Conservation (phyloP, 768 basidiomycete species). For the Kwoniella bestiolae region DNA sequence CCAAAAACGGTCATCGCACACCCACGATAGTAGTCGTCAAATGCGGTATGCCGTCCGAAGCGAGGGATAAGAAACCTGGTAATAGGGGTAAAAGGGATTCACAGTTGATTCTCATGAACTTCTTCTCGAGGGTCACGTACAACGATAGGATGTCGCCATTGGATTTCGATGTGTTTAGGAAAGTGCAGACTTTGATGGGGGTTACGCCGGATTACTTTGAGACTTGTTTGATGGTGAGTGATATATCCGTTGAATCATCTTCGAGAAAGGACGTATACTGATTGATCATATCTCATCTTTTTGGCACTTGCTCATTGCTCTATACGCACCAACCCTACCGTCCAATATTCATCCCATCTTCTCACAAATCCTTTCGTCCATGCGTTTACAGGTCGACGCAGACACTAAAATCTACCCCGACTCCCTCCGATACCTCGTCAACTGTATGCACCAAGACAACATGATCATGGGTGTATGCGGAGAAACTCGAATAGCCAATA, state of each 20-base stretch:
- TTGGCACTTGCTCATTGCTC: too few relatives aligned
- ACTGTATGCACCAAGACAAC: conserved; percentile 98
- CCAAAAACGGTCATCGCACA: conserved; percentile 73
- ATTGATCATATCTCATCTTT: too few relatives aligned
- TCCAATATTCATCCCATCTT: conserved; percentile 2
- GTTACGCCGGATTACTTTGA: conserved; percentile 99
- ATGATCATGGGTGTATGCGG: conserved; percentile 99
- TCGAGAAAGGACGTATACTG: too few relatives aligned
- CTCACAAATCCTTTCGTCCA: conserved; percentile 22
- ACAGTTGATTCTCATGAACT: conserved; percentile 99
- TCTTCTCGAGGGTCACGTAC: conserved; percentile 98
- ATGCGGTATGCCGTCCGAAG: conserved; percentile 88
- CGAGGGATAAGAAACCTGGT: conserved; percentile 89
- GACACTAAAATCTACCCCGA: conserved; percentile 95
- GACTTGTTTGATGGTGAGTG: conserved; percentile 88
- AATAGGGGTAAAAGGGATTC: conserved; percentile 98
- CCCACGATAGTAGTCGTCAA: conserved; percentile 94
- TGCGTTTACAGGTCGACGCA: conserved; percentile 79
- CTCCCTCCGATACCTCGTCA: conserved; percentile 87
- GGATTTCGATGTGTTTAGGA: conserved; percentile 97
- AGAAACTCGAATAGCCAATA: conserved; percentile 98
- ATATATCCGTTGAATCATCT: too few relatives aligned
- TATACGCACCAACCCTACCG: too few relatives aligned
- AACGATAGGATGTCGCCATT: conserved; percentile 98
- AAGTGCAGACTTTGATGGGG: conserved; percentile 95